Base-by-base conservation (phyloP, 2,329 filamentous ascomycete species). In the Cryphonectria radicalis region DNA sequence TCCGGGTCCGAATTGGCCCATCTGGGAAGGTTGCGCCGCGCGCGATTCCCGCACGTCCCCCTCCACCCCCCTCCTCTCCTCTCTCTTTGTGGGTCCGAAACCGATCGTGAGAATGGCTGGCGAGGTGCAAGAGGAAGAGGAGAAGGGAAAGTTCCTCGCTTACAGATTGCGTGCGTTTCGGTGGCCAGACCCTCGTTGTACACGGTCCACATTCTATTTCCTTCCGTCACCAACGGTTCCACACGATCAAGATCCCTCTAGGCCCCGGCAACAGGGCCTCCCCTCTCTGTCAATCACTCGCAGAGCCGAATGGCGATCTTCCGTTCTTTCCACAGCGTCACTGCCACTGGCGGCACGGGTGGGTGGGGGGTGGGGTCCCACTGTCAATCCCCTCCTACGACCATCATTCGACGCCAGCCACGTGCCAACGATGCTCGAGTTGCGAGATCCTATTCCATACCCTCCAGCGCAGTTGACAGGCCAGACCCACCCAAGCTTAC, bases 21-120 rank as follows among this genome's bases (percentile, higher is more conserved):
- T 62, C 59, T 62, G 19, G 59, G 59, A 62, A 62, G 19, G 59
- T 62, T 35, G 59, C 32, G 55, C 59, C 59, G 59, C 8, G 59
- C 59, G 6, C 32, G 19, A 35, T 22, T 32, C 4, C 19, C 22
- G 11, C 19, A 62, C 25, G 53, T 28, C 4, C n/a, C 10, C 25
- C 53, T 28, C 55, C 55, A 7, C 46, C 19, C 43, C 17, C 17
- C 17, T 13, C 42, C 42, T 43, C 42, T 43, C 42, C 42, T 19
- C 43, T 46, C 43, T 22, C 17, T 43, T 14, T 55, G 46, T 7
- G 22, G 50, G 11, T n/a, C 8, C 22, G 22, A 55, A n/a, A 55
- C 55, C 17, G 46, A 32, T 59, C 25, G 13, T 32, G 55, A 59
- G 55, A 17, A 32, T 32, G 55, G 46, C 1, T 50, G 22, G 19